Percentiles rank a stretch among this genome's conserved stretches.
Evolutionary conservation across 805 yeast species (phyloP).

Genomic region (Yarrowia deformans): DNA sequence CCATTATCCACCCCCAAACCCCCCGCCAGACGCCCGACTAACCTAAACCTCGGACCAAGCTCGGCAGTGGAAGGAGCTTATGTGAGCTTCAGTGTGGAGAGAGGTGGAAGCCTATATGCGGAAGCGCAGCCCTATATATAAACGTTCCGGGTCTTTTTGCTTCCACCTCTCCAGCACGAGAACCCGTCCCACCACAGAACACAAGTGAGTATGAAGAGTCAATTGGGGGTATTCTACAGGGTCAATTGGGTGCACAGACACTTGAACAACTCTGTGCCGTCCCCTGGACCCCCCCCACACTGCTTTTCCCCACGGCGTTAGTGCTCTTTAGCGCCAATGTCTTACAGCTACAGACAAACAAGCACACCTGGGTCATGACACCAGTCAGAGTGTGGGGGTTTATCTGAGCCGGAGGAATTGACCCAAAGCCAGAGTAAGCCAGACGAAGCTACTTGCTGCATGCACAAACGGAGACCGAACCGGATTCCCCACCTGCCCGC

Average conservation of each 20-base stretch:
- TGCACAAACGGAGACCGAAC: neutral
- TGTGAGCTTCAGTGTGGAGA: slow-evolving; percentile 16
- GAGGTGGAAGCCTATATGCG: slow-evolving; percentile 12
- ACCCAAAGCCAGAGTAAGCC: neutral
- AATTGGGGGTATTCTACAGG: neutral
- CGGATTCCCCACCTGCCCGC: slow-evolving; percentile 22
- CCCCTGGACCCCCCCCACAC: neutral
- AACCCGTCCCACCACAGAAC: slow-evolving; percentile 13
- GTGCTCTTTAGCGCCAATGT: neutral
- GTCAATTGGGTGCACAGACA: neutral
- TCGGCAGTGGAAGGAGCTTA: slow-evolving; percentile 36
- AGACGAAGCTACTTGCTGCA: neutral
- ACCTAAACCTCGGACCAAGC: slow-evolving; percentile 36
- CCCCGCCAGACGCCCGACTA: neutral
- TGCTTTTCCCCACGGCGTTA: slow-evolving; percentile 1
- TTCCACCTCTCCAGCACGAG: slow-evolving; percentile 21
- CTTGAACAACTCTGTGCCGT: neutral
- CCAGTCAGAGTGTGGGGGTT: neutral
- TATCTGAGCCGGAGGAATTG: neutral
- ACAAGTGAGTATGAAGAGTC: slow-evolving; percentile 15
- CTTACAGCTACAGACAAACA: neutral
- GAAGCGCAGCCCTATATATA: slow-evolving; percentile 12
- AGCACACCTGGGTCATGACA: neutral
- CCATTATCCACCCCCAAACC: neutral
- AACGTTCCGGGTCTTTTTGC: slow-evolving; percentile 2